Evolutionary conservation across 495 filamentous ascomycete genomes (phyloP).

Genomic region (Lepraria neglecta): DNA sequence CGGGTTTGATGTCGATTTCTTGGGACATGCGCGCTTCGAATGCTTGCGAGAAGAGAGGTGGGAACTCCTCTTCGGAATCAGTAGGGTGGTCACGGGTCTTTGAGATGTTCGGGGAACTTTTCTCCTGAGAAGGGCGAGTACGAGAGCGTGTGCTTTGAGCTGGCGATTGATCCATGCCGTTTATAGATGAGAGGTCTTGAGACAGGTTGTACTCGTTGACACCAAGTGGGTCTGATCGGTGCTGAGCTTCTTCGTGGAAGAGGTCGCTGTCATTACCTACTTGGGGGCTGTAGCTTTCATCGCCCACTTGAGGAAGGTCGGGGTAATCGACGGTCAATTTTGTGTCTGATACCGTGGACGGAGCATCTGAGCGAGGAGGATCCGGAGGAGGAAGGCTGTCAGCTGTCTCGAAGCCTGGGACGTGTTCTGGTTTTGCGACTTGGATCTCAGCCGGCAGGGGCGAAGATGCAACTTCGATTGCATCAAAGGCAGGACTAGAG

Average conservation of each 20-base stretch:
- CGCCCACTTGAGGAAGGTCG: slow-evolving; percentile 12
- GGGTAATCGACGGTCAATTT: slow-evolving; percentile 17
- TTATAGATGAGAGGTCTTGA: slow-evolving; percentile 12
- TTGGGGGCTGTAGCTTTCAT: slow-evolving; percentile 14
- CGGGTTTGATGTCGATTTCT: slow-evolving; percentile 17
- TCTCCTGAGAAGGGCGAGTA: slow-evolving; percentile 3
- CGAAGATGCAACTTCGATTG: slow-evolving; percentile 15
- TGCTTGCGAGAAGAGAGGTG: slow-evolving; percentile 22
- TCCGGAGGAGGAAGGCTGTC: slow-evolving; percentile 10
- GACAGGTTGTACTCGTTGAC: slow-evolving; percentile 10
- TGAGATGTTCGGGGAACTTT: neutral
- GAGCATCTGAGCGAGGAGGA: neutral
- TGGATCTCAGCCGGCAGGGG: slow-evolving; percentile 3
- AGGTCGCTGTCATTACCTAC: slow-evolving; percentile 19
- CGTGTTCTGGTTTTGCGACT: neutral
- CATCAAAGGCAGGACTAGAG: slow-evolving; percentile 29
- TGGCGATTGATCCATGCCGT: neutral
- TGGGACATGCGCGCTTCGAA: slow-evolving; percentile 23
- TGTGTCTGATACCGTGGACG: neutral
- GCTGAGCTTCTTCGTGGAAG: slow-evolving; percentile 14
- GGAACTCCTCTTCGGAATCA: slow-evolving; percentile 24
- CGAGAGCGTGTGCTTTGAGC: slow-evolving; percentile 11
- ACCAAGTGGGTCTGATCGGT: slow-evolving; percentile 14
- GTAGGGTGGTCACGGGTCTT: neutral
- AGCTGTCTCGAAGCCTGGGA: neutral